Base-by-base conservation (phyloP, 768 basidiomycete species). In the Calocybe cyanea region DNA sequence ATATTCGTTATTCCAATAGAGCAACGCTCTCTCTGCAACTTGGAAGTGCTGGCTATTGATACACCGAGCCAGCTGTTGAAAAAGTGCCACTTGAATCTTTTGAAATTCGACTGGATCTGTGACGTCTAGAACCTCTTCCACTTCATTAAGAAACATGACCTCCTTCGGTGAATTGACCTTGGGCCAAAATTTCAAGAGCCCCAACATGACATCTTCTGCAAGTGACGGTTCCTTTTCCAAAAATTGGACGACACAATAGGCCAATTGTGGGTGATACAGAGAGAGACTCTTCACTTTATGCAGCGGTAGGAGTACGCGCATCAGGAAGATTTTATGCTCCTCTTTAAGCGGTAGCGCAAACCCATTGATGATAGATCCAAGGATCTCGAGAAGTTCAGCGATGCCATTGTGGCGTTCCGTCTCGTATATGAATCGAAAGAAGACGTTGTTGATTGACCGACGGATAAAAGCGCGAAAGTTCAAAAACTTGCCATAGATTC, bases 1-100 rank as follows among this genome's bases (percentile, higher is more conserved):
- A 68, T 98, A 99, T 70, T 98, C 96, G 70, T 98, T 98, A 71
- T 98, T 97, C 96, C 96, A 99, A 65, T 96, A 98, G 56, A 96
- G 77, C 49, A 99, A 67, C 2, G 95, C 95, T 34, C 96, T 81
- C 66, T 99, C 96, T 5, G 96, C 95, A 23, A 99, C 95, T 69
- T 99, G 96, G 80, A 99, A 99, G 68, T 99, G 96, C 64, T 98
- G 96, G 60, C 90, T 93, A 63, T 95, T 96, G 79, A 99, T 93
- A 70, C 96, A 99, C 50, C 92, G 80, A 25, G 94, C 86, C 21
- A 99, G 78, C 64, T 98, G 96, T 44, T 85, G 84, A 77, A 99
- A 99, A 34, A 98, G 71, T 8, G 88, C 81, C 15, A 89, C 72
- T 66, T 96, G 90, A 50, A 98, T 89, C 77, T 98, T 98, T 65